phyloP scores from a whole-genome alignment of 306 rosid genomes.

The Cicer cuneatum region DNA sequence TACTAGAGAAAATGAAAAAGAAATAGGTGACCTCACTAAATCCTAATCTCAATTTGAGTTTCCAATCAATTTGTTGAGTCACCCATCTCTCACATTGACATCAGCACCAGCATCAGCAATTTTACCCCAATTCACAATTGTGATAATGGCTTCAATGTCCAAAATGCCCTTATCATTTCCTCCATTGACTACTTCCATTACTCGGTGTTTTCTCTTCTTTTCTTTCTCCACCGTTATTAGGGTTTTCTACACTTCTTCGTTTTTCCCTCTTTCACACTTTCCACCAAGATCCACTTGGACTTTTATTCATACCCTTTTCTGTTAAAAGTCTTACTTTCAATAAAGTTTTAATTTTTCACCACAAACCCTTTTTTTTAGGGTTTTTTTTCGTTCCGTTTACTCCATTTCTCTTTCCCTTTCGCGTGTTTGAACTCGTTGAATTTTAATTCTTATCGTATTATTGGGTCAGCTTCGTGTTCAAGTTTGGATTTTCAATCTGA shows the following conservation, averaged over 20 bases:
- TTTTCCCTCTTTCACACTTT: slow-evolving; percentile 34
- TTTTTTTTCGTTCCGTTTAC: slow-evolving; percentile 1
- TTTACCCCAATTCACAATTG: not conserved
- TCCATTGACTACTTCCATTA: slow-evolving; percentile 40
- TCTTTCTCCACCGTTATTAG: slow-evolving; percentile 33
- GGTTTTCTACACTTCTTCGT: slow-evolving; percentile 35
- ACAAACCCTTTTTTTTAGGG: not conserved
- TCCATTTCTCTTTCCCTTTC: not conserved
- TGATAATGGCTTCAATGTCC: not conserved
- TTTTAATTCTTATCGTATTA: not conserved
- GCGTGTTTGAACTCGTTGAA: not conserved
- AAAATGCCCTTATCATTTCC: slow-evolving; percentile 32
- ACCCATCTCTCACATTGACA: not conserved
- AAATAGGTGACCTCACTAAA: too few species aligned
- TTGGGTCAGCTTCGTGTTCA: not conserved
- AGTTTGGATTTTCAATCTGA: slow-evolving; percentile 35
- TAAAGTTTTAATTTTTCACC: slow-evolving; percentile 44
- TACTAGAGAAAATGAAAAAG: too few species aligned
- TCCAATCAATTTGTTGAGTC: not conserved
- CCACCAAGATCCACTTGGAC: slow-evolving; percentile 20
- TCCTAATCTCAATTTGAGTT: not conserved
- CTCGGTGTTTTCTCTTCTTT: not conserved
- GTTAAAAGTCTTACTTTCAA: slow-evolving; percentile 11
- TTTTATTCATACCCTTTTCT: slow-evolving; percentile 26
- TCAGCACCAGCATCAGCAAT: slow-evolving; percentile 14